These are phyloP conservation scores for Pycnococcus provasolii DNA, from an alignment of 139 green algal species.

Conservation along the genomic window DNA sequence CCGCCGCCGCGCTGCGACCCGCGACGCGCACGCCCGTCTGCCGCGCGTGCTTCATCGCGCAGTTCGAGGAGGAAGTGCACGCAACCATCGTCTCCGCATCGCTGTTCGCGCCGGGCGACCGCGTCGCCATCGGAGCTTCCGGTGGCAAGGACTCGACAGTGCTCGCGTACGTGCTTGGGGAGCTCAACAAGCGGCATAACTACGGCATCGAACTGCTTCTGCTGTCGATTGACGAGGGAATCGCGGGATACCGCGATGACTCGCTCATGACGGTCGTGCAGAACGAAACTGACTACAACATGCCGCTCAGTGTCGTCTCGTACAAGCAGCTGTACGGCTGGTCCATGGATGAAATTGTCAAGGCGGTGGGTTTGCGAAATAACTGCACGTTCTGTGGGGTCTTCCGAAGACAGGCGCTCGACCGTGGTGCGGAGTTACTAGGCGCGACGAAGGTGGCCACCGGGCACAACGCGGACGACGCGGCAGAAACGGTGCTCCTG, in stretches of 20 bases:
- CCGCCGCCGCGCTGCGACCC: too few species aligned
- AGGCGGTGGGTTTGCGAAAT: conserved; percentile 70
- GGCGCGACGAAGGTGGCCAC: conserved; percentile 49
- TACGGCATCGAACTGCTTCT: conserved; percentile 93
- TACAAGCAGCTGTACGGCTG: conserved; percentile 95
- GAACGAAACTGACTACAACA: conserved; percentile 58
- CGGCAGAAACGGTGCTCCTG: conserved; percentile 93
- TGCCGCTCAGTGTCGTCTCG: conserved; percentile 52
- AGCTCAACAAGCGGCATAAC: conserved; percentile 76
- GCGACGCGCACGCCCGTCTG: too few species aligned
- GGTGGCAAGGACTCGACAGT: conserved; percentile 78
- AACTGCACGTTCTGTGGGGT: conserved; percentile 99
- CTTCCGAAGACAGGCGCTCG: conserved; percentile 80
- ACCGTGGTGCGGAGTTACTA: conserved; percentile 63
- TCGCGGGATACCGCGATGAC: conserved; percentile 89
- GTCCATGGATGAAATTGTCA: conserved; percentile 98
- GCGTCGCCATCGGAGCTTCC: conserved; percentile 79
- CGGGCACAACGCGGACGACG: conserved; percentile 93
- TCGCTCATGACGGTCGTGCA: conserved; percentile 87
- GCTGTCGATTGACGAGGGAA: conserved; percentile 94
- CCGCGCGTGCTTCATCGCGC: too few species aligned
- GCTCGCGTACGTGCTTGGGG: conserved; percentile 82
- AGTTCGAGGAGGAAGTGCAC: conserved; percentile 64
- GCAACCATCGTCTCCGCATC: conserved; percentile 60
- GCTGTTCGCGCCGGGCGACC: conserved; percentile 74